phyloP scores from a whole-genome alignment of 345 rosid species.

The Linum tenue region DNA sequence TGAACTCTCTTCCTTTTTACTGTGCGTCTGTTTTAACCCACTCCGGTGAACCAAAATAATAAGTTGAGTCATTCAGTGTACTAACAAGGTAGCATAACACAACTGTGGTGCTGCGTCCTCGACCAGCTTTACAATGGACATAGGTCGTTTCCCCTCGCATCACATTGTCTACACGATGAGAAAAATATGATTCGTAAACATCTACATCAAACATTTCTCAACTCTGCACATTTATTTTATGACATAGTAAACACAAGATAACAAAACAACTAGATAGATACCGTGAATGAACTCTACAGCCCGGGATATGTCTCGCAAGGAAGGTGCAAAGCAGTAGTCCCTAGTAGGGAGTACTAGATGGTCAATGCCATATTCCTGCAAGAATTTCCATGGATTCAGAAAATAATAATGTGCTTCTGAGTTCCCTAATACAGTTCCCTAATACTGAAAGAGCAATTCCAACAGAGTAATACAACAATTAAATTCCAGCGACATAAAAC shows the following conservation, averaged over 20 bases:
- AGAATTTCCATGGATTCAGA: constrained; percentile 12
- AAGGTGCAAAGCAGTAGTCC: constrained; percentile 97
- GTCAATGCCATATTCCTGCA: constrained; percentile 62
- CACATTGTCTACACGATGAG: constrained; percentile 47
- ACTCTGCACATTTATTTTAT: background rate
- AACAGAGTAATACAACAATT: background rate
- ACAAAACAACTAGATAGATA: constrained; percentile 10
- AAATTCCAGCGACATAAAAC: background rate
- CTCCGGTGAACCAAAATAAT: background rate
- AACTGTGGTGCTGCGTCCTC: constrained; percentile 94
- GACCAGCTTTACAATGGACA: constrained; percentile 98
- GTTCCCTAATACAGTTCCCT: too few species aligned
- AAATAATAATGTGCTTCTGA: too few species aligned
- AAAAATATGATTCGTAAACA: background rate
- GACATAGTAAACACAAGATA: background rate
- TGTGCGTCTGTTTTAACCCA: background rate
- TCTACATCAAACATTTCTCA: background rate
- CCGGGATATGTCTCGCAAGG: constrained; percentile 59
- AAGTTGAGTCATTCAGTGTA: background rate
- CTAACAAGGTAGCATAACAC: constrained; percentile 88
- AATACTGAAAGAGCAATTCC: background rate
- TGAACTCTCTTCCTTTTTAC: background rate
- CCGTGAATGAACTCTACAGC: constrained; percentile 84
- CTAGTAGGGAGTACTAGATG: constrained; percentile 96
- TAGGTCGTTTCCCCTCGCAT: constrained; percentile 50